Percentiles rank a stretch among this genome's conserved stretches.
Conservation (phyloP, 2,329 filamentous ascomycete species). For the Arachnopeziza araneosa region DNA sequence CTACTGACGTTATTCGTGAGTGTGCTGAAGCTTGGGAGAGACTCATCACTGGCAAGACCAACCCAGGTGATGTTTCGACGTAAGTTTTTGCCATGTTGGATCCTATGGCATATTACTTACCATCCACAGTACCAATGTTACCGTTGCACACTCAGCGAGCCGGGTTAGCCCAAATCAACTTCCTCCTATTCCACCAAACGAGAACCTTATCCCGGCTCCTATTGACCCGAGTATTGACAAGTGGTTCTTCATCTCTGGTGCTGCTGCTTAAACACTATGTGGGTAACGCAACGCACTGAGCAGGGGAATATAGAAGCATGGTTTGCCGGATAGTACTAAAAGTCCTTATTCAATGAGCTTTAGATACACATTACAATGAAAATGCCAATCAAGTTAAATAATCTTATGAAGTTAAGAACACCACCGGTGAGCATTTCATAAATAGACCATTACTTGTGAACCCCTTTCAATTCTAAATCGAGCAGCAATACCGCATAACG, state of each 20-base stretch:
- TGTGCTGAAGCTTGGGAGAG: slow-evolving; percentile 96
- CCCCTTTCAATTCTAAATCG: not conserved
- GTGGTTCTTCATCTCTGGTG: slow-evolving; percentile 99
- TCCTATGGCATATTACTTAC: slow-evolving; percentile 2
- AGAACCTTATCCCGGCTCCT: slow-evolving; percentile 78
- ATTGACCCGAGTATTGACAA: slow-evolving; percentile 98
- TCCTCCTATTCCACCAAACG: slow-evolving; percentile 68
- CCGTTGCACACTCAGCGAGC: slow-evolving; percentile 66
- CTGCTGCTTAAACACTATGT: slow-evolving; percentile 61
- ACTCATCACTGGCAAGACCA: slow-evolving; percentile 85
- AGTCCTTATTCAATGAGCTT: slow-evolving; percentile 4
- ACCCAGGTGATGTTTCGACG: slow-evolving; percentile 72
- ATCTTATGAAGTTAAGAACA: not conserved
- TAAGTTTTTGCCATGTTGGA: slow-evolving; percentile 45
- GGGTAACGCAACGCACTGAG: not conserved
- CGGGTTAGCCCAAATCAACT: slow-evolving; percentile 65
- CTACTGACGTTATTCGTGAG: slow-evolving; percentile 91
- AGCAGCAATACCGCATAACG: slow-evolving; percentile 14
- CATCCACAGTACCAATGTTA: slow-evolving; percentile 69
- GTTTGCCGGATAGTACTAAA: slow-evolving; percentile 8
- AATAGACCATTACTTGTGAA: too few relatives aligned
- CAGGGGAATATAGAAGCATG: slow-evolving; percentile 5
- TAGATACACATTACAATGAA: not conserved
- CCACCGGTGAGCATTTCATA: too few relatives aligned
- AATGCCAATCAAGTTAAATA: not conserved